Percentiles rank a stretch among this genome's conserved stretches.
phyloP scores from a whole-genome alignment of 192 early-diverging fungal species.

The Gonapodya prolifera region DNA sequence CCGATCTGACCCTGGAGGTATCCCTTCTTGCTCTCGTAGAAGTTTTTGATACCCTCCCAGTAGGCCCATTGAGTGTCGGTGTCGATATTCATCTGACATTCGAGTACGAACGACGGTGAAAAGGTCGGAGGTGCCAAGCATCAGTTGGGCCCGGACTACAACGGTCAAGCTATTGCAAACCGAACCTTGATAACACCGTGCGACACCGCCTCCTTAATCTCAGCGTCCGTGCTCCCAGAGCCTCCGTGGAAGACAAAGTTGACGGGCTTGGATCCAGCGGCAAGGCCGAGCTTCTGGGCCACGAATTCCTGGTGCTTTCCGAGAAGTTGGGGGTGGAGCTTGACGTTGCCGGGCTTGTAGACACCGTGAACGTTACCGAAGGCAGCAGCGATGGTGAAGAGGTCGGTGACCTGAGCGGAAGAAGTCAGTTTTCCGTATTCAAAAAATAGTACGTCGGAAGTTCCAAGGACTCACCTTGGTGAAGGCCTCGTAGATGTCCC shows the following conservation, averaged over 20 bases:
- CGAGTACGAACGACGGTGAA: too few species aligned
- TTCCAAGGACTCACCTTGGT: constrained; percentile 25
- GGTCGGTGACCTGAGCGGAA: constrained; percentile 56
- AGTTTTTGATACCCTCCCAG: constrained; percentile 75
- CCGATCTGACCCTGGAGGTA: constrained; percentile 88
- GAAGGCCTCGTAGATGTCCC: constrained; percentile 87
- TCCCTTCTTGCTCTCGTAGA: constrained; percentile 75
- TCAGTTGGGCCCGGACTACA: too few species aligned
- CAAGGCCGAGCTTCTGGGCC: constrained; percentile 44
- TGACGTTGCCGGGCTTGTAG: constrained; percentile 92
- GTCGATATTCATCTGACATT: constrained; percentile 89
- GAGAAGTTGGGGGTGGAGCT: constrained; percentile 82
- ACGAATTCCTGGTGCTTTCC: constrained; percentile 81
- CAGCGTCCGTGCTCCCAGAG: constrained; percentile 67
- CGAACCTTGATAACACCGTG: constrained; percentile 84
- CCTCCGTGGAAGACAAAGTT: constrained; percentile 98
- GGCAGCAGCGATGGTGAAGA: constrained; percentile 93
- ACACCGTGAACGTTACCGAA: constrained; percentile 96
- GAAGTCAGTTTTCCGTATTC: too few species aligned
- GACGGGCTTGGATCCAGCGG: constrained; percentile 60
- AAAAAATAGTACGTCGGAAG: not conserved
- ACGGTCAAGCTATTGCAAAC: too few species aligned
- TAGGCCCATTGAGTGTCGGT: constrained; percentile 98
- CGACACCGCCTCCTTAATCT: constrained; percentile 68
- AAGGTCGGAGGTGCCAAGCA: too few species aligned